A percentile compares a stretch with the other conserved stretches of the same genome.
phyloP scores from a whole-genome alignment of 345 rosid species.

The Brassica juncea region DNA sequence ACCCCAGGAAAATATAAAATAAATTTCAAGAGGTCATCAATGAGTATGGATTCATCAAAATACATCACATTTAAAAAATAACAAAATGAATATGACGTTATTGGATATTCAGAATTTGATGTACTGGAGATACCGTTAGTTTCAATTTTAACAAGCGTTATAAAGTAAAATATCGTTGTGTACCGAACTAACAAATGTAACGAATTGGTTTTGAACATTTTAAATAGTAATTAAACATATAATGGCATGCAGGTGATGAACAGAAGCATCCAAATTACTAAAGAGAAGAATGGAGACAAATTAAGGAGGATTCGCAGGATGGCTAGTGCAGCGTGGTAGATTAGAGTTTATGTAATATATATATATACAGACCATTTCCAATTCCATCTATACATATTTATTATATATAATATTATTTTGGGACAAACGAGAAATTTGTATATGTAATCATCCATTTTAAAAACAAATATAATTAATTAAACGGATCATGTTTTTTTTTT shows the following conservation, averaged over 20 bases:
- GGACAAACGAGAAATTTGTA: not conserved
- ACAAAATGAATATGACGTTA: not conserved
- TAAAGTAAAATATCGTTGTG: constrained; percentile 5
- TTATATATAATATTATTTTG: not conserved
- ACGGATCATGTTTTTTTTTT: no score
- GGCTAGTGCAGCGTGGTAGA: constrained; percentile 61
- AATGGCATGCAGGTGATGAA: constrained; percentile 43
- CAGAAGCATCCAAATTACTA: constrained; percentile 38
- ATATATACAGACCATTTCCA: not conserved
- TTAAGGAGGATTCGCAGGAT: constrained; percentile 57
- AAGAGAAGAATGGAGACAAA: constrained; percentile 50
- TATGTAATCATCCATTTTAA: not conserved
- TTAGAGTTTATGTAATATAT: constrained; percentile 18
- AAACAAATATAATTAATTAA: not conserved
- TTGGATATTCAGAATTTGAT: constrained; percentile 1
- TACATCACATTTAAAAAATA: not conserved
- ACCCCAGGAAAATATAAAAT: not conserved
- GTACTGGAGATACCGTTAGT: not conserved
- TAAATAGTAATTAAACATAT: not conserved
- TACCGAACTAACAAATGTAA: not conserved
- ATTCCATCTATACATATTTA: constrained; percentile 18
- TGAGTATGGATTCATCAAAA: not conserved
- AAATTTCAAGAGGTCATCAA: not conserved
- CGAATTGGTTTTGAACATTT: not conserved
- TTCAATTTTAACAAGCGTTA: not conserved